Conservation (phyloP, 169 alveolate genomes). For the Perkinsus olseni region DNA sequence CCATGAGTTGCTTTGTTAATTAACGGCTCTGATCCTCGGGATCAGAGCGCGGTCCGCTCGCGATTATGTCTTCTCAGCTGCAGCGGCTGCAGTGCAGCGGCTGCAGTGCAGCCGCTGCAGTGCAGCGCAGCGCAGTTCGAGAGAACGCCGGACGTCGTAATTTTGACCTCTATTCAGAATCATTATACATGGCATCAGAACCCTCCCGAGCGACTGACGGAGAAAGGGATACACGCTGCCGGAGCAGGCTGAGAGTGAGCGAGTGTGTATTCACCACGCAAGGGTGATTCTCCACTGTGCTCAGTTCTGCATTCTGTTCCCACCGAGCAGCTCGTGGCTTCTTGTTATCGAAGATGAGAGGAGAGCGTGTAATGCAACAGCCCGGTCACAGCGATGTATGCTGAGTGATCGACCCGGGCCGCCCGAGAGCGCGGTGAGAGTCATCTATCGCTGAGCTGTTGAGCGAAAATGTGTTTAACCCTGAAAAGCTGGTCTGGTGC, state of each 20-base stretch:
- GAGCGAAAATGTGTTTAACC: too few species aligned
- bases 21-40: background rate
- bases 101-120: too few species aligned
- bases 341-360: background rate
- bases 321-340: background rate
- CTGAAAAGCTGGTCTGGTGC: too few species aligned
- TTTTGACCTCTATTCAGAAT: too few species aligned
- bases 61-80: background rate
- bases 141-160: too few species aligned
- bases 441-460: too few species aligned
- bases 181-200: too few species aligned
- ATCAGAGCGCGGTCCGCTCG: background rate
- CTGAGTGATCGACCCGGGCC: background rate
- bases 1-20: background rate
- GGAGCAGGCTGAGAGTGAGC: background rate
- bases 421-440: background rate
- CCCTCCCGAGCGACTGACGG: too few species aligned
- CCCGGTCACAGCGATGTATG: background rate
- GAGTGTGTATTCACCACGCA: background rate
- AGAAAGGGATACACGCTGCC: background rate
- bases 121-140: too few species aligned
- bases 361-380: background rate
- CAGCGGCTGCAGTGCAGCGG: too few species aligned
- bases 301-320: background rate
- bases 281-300: background rate